Evolutionary conservation across 2,329 filamentous ascomycete species (phyloP).

Genomic region (Fusarium sp.): DNA sequence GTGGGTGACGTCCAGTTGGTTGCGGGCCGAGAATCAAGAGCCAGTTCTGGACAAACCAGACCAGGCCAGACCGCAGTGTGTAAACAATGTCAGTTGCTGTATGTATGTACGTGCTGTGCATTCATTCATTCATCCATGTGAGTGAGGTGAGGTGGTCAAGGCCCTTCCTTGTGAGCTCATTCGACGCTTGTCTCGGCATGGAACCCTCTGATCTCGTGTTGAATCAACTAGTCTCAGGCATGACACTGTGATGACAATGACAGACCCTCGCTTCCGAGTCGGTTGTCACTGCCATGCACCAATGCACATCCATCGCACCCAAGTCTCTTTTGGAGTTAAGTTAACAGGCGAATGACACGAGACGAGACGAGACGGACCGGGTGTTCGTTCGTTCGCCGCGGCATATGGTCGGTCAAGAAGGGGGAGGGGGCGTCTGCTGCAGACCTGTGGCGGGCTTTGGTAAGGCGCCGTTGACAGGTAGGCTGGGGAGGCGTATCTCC

Average conservation of each 20-base stretch:
- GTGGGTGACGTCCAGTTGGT: neutral
- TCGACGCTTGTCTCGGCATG: neutral
- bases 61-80: neutral
- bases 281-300: neutral
- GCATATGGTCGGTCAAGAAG: slow-evolving; percentile 24
- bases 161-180: neutral
- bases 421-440: slow-evolving; percentile 21
- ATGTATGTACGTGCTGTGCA: neutral
- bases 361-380: slow-evolving; percentile 33
- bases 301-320: slow-evolving; percentile 3
- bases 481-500: slow-evolving; percentile 22
- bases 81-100: neutral
- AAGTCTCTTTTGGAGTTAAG: slow-evolving; percentile 22
- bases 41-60: neutral
- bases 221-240: neutral
- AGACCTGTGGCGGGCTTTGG: slow-evolving; percentile 28
- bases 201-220: neutral
- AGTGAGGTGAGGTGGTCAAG: neutral
- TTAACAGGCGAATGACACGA: slow-evolving; percentile 29
- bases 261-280: neutral
- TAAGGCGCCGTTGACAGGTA: slow-evolving; percentile 32
- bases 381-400: slow-evolving; percentile 32
- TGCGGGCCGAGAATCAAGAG: neutral
- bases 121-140: neutral
- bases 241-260: neutral